Evolutionary conservation across 768 basidiomycete species (phyloP).

Genomic region (Zangia roseola): DNA sequence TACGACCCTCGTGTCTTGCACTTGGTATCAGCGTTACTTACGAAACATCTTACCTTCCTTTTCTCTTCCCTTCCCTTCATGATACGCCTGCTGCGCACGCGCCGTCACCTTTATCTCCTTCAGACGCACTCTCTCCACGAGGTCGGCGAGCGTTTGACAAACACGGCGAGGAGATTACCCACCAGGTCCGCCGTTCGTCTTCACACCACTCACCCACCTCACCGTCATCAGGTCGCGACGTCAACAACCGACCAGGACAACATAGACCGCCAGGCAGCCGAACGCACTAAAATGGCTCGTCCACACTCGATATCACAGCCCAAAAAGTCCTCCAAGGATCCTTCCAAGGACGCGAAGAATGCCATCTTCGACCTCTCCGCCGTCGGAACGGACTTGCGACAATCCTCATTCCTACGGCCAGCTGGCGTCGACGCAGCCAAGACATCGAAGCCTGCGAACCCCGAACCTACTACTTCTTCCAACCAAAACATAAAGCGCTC

Average conservation of each 20-base stretch:
- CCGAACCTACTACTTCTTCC: slow-evolving; percentile 3
- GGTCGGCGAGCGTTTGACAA: slow-evolving; percentile 56
- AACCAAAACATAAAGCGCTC: slow-evolving; percentile 23
- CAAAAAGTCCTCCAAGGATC: slow-evolving; percentile 19
- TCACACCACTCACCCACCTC: slow-evolving; percentile 19
- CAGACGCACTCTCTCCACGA: slow-evolving; percentile 30
- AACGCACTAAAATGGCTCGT: slow-evolving; percentile 16
- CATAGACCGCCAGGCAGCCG: slow-evolving; percentile 22
- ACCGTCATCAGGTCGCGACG: slow-evolving; percentile 21
- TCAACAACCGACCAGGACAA: slow-evolving; percentile 6
- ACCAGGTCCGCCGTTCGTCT: slow-evolving; percentile 21
- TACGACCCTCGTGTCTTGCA: slow-evolving; percentile 11
- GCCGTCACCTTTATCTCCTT: slow-evolving; percentile 20
- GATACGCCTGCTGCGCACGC: slow-evolving; percentile 23
- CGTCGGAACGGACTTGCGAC: slow-evolving; percentile 50
- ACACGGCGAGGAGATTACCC: slow-evolving; percentile 45
- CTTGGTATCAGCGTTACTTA: slow-evolving; percentile 38
- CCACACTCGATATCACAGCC: slow-evolving; percentile 25
- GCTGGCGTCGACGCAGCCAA: slow-evolving; percentile 20
- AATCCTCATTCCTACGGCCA: slow-evolving; percentile 27
- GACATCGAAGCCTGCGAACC: slow-evolving; percentile 5
- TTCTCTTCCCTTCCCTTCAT: slow-evolving; percentile 48
- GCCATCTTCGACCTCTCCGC: slow-evolving; percentile 46
- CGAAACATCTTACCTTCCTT: slow-evolving; percentile 66
- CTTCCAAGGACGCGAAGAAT: slow-evolving; percentile 42